Conservation (phyloP, 2,329 filamentous ascomycete genomes). For the Fragosphaeria purpurea region DNA sequence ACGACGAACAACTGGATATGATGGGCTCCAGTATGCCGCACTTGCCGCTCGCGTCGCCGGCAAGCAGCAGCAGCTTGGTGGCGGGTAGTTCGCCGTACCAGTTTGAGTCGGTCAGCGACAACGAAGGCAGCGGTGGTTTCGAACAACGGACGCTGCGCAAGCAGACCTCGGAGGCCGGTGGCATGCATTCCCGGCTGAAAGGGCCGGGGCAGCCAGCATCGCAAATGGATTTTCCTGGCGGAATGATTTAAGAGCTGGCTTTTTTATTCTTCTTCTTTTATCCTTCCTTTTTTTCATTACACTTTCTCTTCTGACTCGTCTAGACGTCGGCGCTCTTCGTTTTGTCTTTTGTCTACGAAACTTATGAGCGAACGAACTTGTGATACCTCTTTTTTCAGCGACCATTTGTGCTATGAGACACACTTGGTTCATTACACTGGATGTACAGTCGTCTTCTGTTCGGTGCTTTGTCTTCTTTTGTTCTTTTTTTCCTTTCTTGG, state of each 20-base stretch:
- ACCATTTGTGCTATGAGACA: neutral
- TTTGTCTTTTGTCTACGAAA: too few relatives aligned
- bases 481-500: neutral
- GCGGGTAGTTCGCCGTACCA: slow-evolving; percentile 10
- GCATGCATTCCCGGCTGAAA: slow-evolving; percentile 9
- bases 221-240: slow-evolving; percentile 22
- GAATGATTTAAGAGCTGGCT: slow-evolving; percentile 22
- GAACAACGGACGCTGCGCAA: slow-evolving; percentile 34
- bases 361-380: neutral
- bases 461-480: neutral
- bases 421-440: neutral
- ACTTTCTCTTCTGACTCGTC: neutral
- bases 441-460: neutral
- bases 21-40: slow-evolving; percentile 18
- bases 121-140: slow-evolving; percentile 26
- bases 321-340: neutral
- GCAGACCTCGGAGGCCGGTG: slow-evolving; percentile 29
- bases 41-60: slow-evolving; percentile 17
- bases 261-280: neutral
- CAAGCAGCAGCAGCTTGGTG: slow-evolving; percentile 4
- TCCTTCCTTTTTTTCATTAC: neutral
- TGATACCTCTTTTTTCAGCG: neutral
- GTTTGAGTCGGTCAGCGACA: slow-evolving; percentile 24
- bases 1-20: slow-evolving; percentile 22
- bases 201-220: slow-evolving; percentile 12